These are phyloP conservation scores for Ceriops zippeliana DNA, from an alignment of 345 rosid species.

Conservation along the genomic window DNA sequence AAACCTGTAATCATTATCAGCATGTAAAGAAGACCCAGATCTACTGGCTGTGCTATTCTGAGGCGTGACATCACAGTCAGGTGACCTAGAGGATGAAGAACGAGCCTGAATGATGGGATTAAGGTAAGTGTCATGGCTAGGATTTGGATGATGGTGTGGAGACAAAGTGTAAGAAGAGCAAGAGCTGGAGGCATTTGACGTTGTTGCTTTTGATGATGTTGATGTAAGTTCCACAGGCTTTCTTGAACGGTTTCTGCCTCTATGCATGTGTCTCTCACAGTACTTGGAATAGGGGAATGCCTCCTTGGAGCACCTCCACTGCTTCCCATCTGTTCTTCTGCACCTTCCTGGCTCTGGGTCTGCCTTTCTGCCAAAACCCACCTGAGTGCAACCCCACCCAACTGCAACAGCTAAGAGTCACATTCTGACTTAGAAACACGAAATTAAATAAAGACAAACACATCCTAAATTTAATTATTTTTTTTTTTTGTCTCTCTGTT, in stretches of 20 bases:
- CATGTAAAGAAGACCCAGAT: conserved; percentile 35
- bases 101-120: conserved; percentile 42
- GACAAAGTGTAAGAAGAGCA: conserved; percentile 13
- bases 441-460: not conserved
- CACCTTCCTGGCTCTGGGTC: conserved; percentile 98
- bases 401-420: conserved; percentile 35
- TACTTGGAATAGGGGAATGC: conserved; percentile 83
- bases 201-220: conserved; percentile 5
- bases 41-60: conserved; percentile 37
- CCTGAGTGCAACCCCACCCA: conserved; percentile 76
- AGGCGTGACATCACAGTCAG: conserved; percentile 38
- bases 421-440: not conserved
- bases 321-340: conserved; percentile 96
- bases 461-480: no score
- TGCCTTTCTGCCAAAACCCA: conserved; percentile 72
- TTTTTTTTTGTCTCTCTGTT: no score
- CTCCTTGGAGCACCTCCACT: conserved; percentile 95
- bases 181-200: conserved; percentile 2
- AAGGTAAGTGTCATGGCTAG: conserved; percentile 17
- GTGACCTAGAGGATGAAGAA: conserved; percentile 33
- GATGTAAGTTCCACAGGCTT: conserved; percentile 62
- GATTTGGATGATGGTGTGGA: conserved; percentile 15
- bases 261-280: conserved; percentile 94
- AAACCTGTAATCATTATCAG: conserved; percentile 60
- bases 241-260: conserved; percentile 96